Conservation (phyloP, 1,284 basidiomycete species). For the Wolfiporia cocos region DNA sequence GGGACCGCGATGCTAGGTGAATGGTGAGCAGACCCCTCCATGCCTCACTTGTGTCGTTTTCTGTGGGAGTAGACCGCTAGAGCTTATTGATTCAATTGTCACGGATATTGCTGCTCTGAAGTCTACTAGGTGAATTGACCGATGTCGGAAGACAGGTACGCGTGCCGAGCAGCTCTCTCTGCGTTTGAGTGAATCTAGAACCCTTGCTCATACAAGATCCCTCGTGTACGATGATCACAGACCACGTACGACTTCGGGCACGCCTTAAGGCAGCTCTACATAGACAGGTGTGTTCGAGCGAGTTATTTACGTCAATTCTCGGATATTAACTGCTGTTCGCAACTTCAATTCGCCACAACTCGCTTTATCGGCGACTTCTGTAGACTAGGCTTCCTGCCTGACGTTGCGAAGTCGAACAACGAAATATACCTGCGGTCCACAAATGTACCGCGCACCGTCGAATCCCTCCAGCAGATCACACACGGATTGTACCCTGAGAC, state of each 20-base stretch:
- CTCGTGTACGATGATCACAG: constrained; percentile 26
- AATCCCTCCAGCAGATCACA: constrained; percentile 70
- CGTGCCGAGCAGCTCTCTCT: background rate
- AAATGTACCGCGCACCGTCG: constrained; percentile 73
- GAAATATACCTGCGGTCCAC: constrained; percentile 68
- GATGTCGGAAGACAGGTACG: constrained; percentile 66
- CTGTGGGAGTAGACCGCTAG: too few species aligned
- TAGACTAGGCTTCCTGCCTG: constrained; percentile 63
- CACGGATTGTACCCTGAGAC: constrained; percentile 62
- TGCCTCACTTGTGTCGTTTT: too few species aligned
- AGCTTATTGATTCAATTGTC: too few species aligned
- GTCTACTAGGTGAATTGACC: constrained; percentile 75
- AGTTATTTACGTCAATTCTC: background rate
- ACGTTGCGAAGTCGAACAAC: constrained; percentile 38
- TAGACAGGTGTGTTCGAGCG: constrained; percentile 46
- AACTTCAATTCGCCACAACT: background rate
- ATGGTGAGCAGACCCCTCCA: constrained; percentile 65
- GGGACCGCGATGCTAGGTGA: constrained; percentile 49
- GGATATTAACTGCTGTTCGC: too few species aligned
- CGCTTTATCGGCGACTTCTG: too few species aligned
- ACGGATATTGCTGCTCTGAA: too few species aligned
- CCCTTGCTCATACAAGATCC: constrained; percentile 1
- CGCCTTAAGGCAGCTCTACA: constrained; percentile 59
- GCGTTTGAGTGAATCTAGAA: constrained; percentile 5
- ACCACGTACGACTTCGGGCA: constrained; percentile 64